Evolutionary conservation across 495 filamentous ascomycete species (phyloP).

Genomic region (Aspergillus egyptiacus): DNA sequence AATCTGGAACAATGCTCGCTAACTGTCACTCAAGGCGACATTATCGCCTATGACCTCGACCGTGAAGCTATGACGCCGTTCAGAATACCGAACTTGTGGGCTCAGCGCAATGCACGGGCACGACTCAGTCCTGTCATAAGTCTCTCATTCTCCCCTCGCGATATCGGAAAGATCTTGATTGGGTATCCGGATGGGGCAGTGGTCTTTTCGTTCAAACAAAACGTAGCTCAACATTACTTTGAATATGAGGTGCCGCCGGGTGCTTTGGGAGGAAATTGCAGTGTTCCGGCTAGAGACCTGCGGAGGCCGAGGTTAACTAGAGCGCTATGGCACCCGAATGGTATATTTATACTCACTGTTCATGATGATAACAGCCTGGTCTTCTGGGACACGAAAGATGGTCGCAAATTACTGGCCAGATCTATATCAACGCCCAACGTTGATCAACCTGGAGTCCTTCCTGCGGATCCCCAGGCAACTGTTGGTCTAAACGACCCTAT

Average conservation of each 20-base stretch:
- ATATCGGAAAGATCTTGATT: slow-evolving; percentile 87
- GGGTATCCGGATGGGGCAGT: slow-evolving; percentile 83
- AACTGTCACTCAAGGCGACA: slow-evolving; percentile 50
- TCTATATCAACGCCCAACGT: slow-evolving; percentile 69
- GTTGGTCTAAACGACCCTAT: slow-evolving; percentile 63
- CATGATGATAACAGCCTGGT: slow-evolving; percentile 88
- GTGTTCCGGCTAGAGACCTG: slow-evolving; percentile 44
- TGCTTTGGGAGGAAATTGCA: slow-evolving; percentile 77
- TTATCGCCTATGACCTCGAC: slow-evolving; percentile 87
- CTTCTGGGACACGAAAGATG: slow-evolving; percentile 92
- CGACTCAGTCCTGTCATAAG: slow-evolving; percentile 59
- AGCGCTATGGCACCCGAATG: slow-evolving; percentile 91
- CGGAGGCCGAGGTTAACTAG: slow-evolving; percentile 68
- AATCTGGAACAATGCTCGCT: slow-evolving; percentile 17
- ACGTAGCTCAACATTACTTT: slow-evolving; percentile 67
- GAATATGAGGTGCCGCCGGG: slow-evolving; percentile 75
- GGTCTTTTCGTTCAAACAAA: slow-evolving; percentile 89
- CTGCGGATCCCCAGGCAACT: slow-evolving; percentile 34
- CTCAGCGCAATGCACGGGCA: slow-evolving; percentile 52
- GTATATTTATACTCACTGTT: slow-evolving; percentile 79
- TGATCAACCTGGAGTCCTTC: slow-evolving; percentile 50
- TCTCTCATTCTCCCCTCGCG: slow-evolving; percentile 78
- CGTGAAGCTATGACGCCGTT: slow-evolving; percentile 68
- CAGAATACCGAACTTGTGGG: slow-evolving; percentile 80
- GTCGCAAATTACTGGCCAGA: slow-evolving; percentile 74